Percentiles rank a stretch among this genome's conserved stretches.
Conservation (phyloP, 2,329 filamentous ascomycete species). For the Clarireedia homoeocarpa region DNA sequence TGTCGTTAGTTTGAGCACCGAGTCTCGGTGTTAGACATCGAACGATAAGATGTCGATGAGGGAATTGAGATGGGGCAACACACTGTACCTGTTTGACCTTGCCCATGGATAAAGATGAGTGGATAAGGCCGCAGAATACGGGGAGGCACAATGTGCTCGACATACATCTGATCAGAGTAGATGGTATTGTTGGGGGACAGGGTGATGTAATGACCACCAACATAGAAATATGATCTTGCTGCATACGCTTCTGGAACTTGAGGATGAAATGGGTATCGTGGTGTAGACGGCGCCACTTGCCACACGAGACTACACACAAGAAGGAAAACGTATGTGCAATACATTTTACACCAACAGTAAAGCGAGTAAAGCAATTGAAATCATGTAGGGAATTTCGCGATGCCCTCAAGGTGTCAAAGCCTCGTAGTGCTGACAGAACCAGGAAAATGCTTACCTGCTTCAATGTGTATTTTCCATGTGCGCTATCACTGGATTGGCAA, state of each 20-base stretch:
- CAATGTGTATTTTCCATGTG: not conserved
- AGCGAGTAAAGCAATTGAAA: too few relatives aligned
- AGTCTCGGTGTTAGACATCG: not conserved
- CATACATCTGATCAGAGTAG: conserved; percentile 41
- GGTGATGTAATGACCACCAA: conserved; percentile 22
- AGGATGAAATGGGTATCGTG: not conserved
- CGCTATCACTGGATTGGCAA: not conserved
- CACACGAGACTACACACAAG: too few relatives aligned
- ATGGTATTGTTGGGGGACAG: conserved; percentile 7
- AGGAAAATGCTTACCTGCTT: not conserved
- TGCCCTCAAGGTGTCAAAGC: too few relatives aligned
- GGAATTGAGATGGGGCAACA: not conserved
- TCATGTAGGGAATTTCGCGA: too few relatives aligned
- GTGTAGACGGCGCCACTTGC: not conserved
- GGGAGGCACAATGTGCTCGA: conserved; percentile 39
- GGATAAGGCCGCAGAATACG: conserved; percentile 14
- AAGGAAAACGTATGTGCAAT: too few relatives aligned
- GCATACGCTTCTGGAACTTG: not conserved
- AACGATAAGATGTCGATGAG: not conserved
- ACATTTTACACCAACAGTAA: too few relatives aligned
- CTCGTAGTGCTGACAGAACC: too few relatives aligned
- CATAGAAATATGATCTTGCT: conserved; percentile 20
- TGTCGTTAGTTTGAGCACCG: not conserved
- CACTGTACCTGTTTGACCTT: conserved; percentile 23
- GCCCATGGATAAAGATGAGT: conserved; percentile 23